Conservation (phyloP, 495 filamentous ascomycete genomes). For the Patellaria atrata region DNA sequence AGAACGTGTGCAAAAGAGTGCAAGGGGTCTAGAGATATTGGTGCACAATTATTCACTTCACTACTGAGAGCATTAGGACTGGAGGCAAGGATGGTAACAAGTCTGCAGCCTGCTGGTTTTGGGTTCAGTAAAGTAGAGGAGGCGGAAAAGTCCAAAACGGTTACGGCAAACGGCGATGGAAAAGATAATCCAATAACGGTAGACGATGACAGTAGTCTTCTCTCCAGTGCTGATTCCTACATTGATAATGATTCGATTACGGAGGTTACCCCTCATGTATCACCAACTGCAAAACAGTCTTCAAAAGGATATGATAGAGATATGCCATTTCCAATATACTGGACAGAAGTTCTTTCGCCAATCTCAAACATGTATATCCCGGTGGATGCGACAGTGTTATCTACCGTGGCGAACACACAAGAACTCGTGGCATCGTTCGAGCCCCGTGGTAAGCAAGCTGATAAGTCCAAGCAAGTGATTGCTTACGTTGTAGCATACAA, state of each 20-base stretch:
- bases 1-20: slow-evolving; percentile 52
- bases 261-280: not conserved
- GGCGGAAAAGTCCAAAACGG: slow-evolving; percentile 20
- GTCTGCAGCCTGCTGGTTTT: slow-evolving; percentile 77
- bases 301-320: slow-evolving; percentile 48
- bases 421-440: slow-evolving; percentile 67
- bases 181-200: not conserved
- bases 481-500: slow-evolving; percentile 84
- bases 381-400: slow-evolving; percentile 59
- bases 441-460: slow-evolving; percentile 64
- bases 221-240: slow-evolving; percentile 9
- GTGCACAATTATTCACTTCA: slow-evolving; percentile 80
- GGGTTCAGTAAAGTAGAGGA: slow-evolving; percentile 82
- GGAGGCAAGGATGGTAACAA: slow-evolving; percentile 68
- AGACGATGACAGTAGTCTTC: slow-evolving; percentile 12
- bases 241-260: not conserved
- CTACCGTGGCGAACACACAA: slow-evolving; percentile 48
- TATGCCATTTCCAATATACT: slow-evolving; percentile 75
- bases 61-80: slow-evolving; percentile 70
- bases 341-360: slow-evolving; percentile 78
- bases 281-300: slow-evolving; percentile 17
- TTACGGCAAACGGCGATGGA: slow-evolving; percentile 1
- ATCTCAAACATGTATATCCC: slow-evolving; percentile 61
- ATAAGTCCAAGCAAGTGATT: slow-evolving; percentile 77
- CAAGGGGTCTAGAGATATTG: slow-evolving; percentile 74